Evolutionary conservation across 2,329 filamentous ascomycete species (phyloP).

Genomic region (Corinectria fuckeliana): DNA sequence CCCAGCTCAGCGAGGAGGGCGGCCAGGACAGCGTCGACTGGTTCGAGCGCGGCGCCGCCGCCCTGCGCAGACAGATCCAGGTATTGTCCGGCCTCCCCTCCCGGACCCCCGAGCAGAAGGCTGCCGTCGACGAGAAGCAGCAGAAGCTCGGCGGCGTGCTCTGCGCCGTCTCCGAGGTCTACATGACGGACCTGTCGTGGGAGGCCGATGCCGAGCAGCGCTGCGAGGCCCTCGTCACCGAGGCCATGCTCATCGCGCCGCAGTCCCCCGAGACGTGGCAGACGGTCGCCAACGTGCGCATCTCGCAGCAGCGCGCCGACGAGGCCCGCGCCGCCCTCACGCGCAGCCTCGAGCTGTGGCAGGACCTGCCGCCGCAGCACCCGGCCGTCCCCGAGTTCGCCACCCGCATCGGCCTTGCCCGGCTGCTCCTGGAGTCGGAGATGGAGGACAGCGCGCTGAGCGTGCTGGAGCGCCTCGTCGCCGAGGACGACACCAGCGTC

Average conservation of each 20-base stretch:
- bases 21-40: constrained; percentile 70
- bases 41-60: constrained; percentile 74
- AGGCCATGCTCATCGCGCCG: constrained; percentile 86
- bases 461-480: constrained; percentile 82
- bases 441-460: constrained; percentile 85
- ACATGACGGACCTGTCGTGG: constrained; percentile 98
- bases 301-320: constrained; percentile 80
- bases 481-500: constrained; percentile 91
- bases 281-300: constrained; percentile 90
- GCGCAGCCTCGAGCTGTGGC: constrained; percentile 84
- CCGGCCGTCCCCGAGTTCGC: constrained; percentile 83
- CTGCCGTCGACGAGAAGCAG: constrained; percentile 69
- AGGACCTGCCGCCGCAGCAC: constrained; percentile 75
- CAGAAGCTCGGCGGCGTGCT: constrained; percentile 87
- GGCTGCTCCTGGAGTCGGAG: constrained; percentile 88
- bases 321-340: constrained; percentile 82
- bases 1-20: constrained; percentile 81
- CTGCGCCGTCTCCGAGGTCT: constrained; percentile 93
- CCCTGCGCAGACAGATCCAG: constrained; percentile 75
- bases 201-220: constrained; percentile 87
- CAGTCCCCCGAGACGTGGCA: constrained; percentile 89
- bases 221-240: constrained; percentile 88
- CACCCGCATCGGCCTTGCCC: constrained; percentile 80
- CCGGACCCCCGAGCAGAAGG: constrained; percentile 49
- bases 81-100: constrained; percentile 57